Evolutionary conservation across 805 yeast species (phyloP).

Genomic region (Cyberlindnera saturnus): DNA sequence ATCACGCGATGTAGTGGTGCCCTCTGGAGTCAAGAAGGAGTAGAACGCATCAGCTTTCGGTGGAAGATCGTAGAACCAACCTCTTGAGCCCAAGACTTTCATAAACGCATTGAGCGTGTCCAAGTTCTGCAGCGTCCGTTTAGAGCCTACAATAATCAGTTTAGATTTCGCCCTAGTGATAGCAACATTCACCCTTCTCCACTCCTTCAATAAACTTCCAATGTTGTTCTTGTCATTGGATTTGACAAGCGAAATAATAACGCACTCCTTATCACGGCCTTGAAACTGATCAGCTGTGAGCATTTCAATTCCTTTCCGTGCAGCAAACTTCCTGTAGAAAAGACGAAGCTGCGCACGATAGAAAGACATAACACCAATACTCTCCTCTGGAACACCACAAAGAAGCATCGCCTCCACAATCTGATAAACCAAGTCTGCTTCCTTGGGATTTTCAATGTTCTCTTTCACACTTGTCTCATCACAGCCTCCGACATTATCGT

Average conservation of each 20-base stretch:
- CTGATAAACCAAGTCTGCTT: constrained; percentile 58
- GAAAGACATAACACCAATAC: constrained; percentile 84
- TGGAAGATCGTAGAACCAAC: constrained; percentile 63
- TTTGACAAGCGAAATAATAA: constrained; percentile 83
- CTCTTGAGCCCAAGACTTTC: constrained; percentile 43
- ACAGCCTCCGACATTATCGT: constrained; percentile 57
- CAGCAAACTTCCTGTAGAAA: constrained; percentile 29
- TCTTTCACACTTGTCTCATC: constrained; percentile 53
- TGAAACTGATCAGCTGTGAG: constrained; percentile 94
- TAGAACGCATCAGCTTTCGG: constrained; percentile 17
- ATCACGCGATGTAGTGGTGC: not conserved
- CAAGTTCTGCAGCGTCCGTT: constrained; percentile 47
- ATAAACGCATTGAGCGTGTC: constrained; percentile 55
- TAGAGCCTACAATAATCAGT: constrained; percentile 78
- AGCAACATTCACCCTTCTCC: constrained; percentile 93
- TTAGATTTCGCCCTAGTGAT: constrained; percentile 86
- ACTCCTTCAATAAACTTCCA: constrained; percentile 78
- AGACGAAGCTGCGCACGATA: constrained; percentile 73
- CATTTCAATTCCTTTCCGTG: constrained; percentile 52
- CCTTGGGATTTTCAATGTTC: constrained; percentile 66
- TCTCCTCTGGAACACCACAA: constrained; percentile 53
- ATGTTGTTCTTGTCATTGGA: constrained; percentile 60
- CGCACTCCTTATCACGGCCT: constrained; percentile 91
- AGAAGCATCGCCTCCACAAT: constrained; percentile 50
- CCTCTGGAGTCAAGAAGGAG: not conserved